Evolutionary conservation across 163 green algal genomes (phyloP).

Genomic region (Volvox carteri): DNA sequence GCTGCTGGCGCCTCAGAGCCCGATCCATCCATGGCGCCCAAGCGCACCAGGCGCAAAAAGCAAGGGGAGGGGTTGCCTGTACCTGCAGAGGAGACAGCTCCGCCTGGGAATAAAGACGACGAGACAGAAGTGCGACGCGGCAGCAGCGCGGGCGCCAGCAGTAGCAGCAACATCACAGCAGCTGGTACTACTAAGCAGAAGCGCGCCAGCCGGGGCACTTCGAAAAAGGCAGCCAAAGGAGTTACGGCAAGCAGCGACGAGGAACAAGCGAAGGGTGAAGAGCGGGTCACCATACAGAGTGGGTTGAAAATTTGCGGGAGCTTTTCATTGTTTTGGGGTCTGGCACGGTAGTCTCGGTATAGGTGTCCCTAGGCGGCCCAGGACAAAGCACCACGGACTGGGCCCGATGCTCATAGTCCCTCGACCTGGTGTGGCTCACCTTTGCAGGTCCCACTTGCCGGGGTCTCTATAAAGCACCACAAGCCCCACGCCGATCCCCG

Average conservation of each 20-base stretch:
- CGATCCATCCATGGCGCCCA: background rate
- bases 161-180: too few species aligned
- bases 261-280: background rate
- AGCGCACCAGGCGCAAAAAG: constrained; percentile 15
- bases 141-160: background rate
- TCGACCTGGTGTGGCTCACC: too few species aligned
- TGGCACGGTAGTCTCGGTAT: background rate
- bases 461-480: too few species aligned
- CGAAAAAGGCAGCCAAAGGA: background rate
- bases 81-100: background rate
- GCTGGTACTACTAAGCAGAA: background rate
- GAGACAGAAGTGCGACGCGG: background rate
- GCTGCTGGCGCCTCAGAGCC: background rate
- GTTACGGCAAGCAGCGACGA: background rate
- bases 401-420: too few species aligned
- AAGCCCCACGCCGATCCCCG: too few species aligned
- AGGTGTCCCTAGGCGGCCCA: too few species aligned
- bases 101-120: background rate
- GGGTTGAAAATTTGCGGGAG: too few species aligned
- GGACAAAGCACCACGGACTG: too few species aligned
- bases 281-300: background rate
- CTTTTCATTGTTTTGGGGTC: background rate
- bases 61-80: background rate
- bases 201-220: background rate
- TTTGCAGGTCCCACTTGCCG: too few species aligned